Evolutionary conservation across 225 moss, liverwort and hornwort genomes (phyloP), one percentile per base, ranked within the genome.

Genomic region (Bryum argenteum): DNA sequence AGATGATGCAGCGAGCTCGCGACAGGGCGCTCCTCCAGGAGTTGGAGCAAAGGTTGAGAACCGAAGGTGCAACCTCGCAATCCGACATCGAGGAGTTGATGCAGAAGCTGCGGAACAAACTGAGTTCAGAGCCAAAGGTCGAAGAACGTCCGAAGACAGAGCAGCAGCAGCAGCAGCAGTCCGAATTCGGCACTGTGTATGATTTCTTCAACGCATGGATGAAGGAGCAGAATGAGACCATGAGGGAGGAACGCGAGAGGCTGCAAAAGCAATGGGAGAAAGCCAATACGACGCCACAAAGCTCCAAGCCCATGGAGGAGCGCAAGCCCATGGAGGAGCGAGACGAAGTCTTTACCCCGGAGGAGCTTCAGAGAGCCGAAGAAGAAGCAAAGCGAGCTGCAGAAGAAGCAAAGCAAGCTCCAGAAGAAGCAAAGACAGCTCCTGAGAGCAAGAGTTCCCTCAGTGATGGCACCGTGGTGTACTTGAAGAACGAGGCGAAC

Each of bases 401-500:
- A 68, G 73, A 65, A 62, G n/a, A n/a, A n/a, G n/a, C n/a, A n/a
- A n/a, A n/a, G n/a, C 33, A 6, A 33, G 33, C 33, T 33, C 4
- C 33, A 33, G 77, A 78, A 62, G 70, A 48, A 51, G 47, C 59
- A 0, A 54, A 78, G 21, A 71, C 10, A 13, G 40, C 26, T 2
- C 26, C 10, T 38, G 45, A 58, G 33, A 80, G 54, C 78, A 74
- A 76, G 73, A 59, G 60, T 37, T 11, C 75, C 20, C 80, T 81
- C 19, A 88, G 81, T 69, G 79, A 89, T 60, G 84, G 79, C 20
- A 85, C 89, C 22, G 82, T 91, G 54, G 82, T 93, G 45, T 81
- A 75, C 52, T 67, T 93, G 55, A 89, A 88, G 82, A 93, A 91
- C 71, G 82, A 91, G 51, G 80, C 81, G 5, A 93, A 89, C 51